Conservation (phyloP, 2,329 filamentous ascomycete genomes). For the Alternaria tenuissima region DNA sequence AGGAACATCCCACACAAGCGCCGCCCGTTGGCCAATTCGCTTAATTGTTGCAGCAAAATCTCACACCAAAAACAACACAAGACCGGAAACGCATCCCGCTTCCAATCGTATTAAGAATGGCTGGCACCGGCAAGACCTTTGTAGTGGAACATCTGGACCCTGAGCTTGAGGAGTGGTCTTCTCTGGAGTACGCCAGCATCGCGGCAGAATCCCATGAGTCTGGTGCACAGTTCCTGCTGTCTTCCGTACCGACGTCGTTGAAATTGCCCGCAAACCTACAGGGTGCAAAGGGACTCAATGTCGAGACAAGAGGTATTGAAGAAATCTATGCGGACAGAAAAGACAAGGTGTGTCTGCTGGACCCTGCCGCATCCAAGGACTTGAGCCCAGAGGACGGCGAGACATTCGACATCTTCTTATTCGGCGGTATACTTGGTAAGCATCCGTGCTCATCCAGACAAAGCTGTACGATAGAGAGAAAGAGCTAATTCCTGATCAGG, state of each 20-base stretch:
- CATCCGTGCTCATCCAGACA: slow-evolving; percentile 1
- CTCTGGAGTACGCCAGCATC: slow-evolving; percentile 90
- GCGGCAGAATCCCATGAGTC: slow-evolving; percentile 77
- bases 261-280: slow-evolving; percentile 66
- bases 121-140: slow-evolving; percentile 70
- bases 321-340: slow-evolving; percentile 78
- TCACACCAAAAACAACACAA: slow-evolving; percentile 12
- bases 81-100: slow-evolving; percentile 23
- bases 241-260: slow-evolving; percentile 76
- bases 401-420: slow-evolving; percentile 88
- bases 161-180: slow-evolving; percentile 92
- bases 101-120: slow-evolving; percentile 34
- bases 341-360: slow-evolving; percentile 83
- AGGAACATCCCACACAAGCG: not conserved
- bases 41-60: slow-evolving; percentile 7
- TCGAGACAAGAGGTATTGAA: slow-evolving; percentile 82
- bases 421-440: slow-evolving; percentile 92
- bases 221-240: slow-evolving; percentile 78
- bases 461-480: not conserved
- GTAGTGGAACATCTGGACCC: slow-evolving; percentile 97
- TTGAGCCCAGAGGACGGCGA: slow-evolving; percentile 83
- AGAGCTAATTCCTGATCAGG: slow-evolving; percentile 61
- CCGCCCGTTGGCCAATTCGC: slow-evolving; percentile 9
- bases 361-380: slow-evolving; percentile 83
- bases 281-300: slow-evolving; percentile 68